Evolutionary conservation across 2,329 filamentous ascomycete genomes (phyloP).

Genomic region (Zymoseptoria tritici): DNA sequence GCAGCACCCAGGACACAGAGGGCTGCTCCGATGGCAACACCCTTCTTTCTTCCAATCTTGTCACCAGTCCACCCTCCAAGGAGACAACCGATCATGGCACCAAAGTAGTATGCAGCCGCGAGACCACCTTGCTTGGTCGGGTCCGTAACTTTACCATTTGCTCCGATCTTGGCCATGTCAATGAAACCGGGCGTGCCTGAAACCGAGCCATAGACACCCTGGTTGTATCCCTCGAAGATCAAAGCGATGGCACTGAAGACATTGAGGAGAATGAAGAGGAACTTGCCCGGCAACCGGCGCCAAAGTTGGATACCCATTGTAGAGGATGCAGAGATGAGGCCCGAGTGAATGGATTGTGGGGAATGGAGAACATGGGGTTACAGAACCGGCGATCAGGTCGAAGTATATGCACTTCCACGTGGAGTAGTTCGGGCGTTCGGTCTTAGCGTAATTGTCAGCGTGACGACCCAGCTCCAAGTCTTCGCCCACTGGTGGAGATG

Average conservation of each 20-base stretch:
- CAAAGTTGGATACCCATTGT: slow-evolving; percentile 22
- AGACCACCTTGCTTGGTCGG: slow-evolving; percentile 44
- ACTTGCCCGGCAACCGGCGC: slow-evolving; percentile 22
- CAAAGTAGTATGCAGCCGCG: slow-evolving; percentile 49
- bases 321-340: slow-evolving; percentile 1
- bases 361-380: neutral
- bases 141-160: slow-evolving; percentile 41
- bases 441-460: too few relatives aligned
- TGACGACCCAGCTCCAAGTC: too few relatives aligned
- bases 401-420: neutral
- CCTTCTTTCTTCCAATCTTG: slow-evolving; percentile 24
- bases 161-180: slow-evolving; percentile 40
- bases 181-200: slow-evolving; percentile 39
- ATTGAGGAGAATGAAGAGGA: slow-evolving; percentile 23
- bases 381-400: neutral
- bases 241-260: slow-evolving; percentile 23
- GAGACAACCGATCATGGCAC: slow-evolving; percentile 46
- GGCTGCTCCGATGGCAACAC: slow-evolving; percentile 19
- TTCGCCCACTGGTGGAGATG: too few relatives aligned
- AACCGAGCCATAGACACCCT: slow-evolving; percentile 46
- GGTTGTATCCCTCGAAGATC: slow-evolving; percentile 44
- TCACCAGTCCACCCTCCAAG: slow-evolving; percentile 31
- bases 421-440: neutral
- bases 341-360: neutral
- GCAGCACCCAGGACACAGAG: slow-evolving; percentile 25